A percentile compares a stretch with the other conserved stretches of the same genome.
These are phyloP conservation scores for Penicillium goetzii DNA, from an alignment of 495 filamentous ascomycete genomes.

Conservation along the genomic window DNA sequence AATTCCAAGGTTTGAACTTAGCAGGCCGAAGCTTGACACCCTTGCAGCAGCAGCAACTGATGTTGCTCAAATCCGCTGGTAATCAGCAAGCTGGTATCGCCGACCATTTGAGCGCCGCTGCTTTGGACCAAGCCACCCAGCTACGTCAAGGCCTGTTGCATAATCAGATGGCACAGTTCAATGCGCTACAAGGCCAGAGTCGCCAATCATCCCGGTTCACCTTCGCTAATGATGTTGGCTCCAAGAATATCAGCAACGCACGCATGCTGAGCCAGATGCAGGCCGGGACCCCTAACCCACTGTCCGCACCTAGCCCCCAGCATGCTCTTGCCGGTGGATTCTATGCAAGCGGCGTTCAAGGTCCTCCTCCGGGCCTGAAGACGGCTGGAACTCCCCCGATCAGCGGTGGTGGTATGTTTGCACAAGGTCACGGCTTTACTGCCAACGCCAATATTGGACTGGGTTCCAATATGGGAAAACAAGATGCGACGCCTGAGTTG, in stretches of 20 bases:
- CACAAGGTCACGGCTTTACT: slow-evolving; percentile 76
- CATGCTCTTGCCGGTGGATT: slow-evolving; percentile 49
- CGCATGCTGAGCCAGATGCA: slow-evolving; percentile 93
- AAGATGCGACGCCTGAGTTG: slow-evolving; percentile 75
- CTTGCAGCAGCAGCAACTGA: slow-evolving; percentile 75
- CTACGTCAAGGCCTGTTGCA: slow-evolving; percentile 61
- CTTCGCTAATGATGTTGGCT: slow-evolving; percentile 78
- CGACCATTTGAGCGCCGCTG: slow-evolving; percentile 51
- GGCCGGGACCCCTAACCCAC: slow-evolving; percentile 59
- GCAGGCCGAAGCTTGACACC: slow-evolving; percentile 75
- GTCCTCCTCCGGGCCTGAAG: slow-evolving; percentile 94
- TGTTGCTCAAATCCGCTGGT: slow-evolving; percentile 65
- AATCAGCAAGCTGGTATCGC: slow-evolving; percentile 57
- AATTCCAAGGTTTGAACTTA: slow-evolving; percentile 59
- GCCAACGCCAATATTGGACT: slow-evolving; percentile 69
- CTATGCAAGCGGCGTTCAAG: slow-evolving; percentile 70
- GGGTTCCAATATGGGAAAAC: slow-evolving; percentile 64
- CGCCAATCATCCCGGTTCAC: slow-evolving; percentile 87
- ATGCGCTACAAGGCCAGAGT: slow-evolving; percentile 70
- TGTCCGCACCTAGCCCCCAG: slow-evolving; percentile 60
- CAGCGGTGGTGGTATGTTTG: slow-evolving; percentile 74
- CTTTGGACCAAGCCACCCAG: slow-evolving; percentile 47
- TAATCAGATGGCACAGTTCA: slow-evolving; percentile 54
- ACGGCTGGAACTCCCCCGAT: slow-evolving; percentile 90
- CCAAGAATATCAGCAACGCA: slow-evolving; percentile 82